Percentiles rank a stretch among this genome's conserved stretches.
These are phyloP conservation scores for Suhomyces emberorum DNA, from an alignment of 805 yeast species.

Conservation along the genomic window DNA sequence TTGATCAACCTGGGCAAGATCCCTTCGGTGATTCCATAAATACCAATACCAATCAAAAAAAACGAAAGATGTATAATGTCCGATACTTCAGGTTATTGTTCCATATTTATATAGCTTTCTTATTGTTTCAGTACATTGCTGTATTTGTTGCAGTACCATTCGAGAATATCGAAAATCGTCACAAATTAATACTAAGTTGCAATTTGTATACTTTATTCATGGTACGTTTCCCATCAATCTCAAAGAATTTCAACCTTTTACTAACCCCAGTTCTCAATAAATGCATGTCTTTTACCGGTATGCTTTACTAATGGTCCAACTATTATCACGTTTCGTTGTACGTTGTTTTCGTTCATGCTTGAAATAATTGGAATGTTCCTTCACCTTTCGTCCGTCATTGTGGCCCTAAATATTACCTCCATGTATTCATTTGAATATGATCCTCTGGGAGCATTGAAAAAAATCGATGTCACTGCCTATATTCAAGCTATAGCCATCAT, in stretches of 20 bases:
- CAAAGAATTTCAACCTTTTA: too few species aligned
- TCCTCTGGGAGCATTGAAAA: constrained; percentile 10
- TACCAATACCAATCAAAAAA: too few species aligned
- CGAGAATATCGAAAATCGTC: constrained; percentile 32
- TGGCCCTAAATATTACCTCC: constrained; percentile 17
- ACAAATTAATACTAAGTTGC: constrained; percentile 21
- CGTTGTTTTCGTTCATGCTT: not conserved
- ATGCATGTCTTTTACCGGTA: constrained; percentile 20
- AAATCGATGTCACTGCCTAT: constrained; percentile 27
- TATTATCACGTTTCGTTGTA: not conserved
- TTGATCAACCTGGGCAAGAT: not conserved
- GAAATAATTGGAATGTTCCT: constrained; percentile 11
- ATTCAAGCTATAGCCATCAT: constrained; percentile 21
- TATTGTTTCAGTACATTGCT: constrained; percentile 28
- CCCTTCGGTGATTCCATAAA: not conserved
- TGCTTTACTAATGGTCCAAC: constrained; percentile 17
- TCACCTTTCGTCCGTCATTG: constrained; percentile 16
- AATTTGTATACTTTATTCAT: constrained; percentile 14
- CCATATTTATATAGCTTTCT: constrained; percentile 17
- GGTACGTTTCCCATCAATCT: constrained; percentile 2
- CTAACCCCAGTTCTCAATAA: constrained; percentile 15
- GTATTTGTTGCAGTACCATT: constrained; percentile 32
- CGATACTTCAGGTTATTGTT: constrained; percentile 10
- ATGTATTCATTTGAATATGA: constrained; percentile 28
- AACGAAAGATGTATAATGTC: constrained; percentile 16